phyloP scores from a whole-genome alignment of 805 yeast genomes.

The Candida parachauliodes region DNA sequence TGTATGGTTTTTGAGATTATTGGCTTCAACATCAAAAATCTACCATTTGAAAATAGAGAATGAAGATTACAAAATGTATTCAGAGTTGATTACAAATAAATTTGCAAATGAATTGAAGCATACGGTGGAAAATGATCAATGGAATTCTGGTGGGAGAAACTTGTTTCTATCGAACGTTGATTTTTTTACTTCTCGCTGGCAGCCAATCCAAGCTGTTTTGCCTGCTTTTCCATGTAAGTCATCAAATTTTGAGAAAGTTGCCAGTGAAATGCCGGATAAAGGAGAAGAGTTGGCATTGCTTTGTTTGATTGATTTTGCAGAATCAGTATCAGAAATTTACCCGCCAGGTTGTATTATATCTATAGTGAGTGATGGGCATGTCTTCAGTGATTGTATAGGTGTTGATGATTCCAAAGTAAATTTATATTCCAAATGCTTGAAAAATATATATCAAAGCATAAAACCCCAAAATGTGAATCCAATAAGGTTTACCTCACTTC shows the following conservation, averaged over 20 bases:
- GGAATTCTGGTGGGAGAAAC: conserved; percentile 45
- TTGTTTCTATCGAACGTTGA: conserved; percentile 40
- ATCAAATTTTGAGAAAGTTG: conserved; percentile 52
- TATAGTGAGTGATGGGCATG: conserved; percentile 65
- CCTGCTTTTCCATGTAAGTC: conserved; percentile 68
- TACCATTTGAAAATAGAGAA: conserved; percentile 10
- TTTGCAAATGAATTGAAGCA: conserved; percentile 49
- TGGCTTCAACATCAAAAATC: conserved; percentile 19
- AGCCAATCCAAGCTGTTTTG: conserved; percentile 51
- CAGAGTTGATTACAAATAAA: conserved; percentile 28
- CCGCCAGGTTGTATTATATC: conserved; percentile 53
- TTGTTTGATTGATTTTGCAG: conserved; percentile 29
- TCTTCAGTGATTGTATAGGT: conserved; percentile 60
- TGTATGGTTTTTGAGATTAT: conserved; percentile 28
- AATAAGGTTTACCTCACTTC: conserved; percentile 33
- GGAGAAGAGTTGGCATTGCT: conserved; percentile 41
- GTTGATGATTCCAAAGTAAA: conserved; percentile 56
- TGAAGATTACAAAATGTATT: conserved; percentile 1
- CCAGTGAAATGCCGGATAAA: conserved; percentile 48
- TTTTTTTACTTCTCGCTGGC: conserved; percentile 47
- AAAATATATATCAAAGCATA: conserved; percentile 36
- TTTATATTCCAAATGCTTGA: conserved; percentile 42
- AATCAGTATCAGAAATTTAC: conserved; percentile 33
- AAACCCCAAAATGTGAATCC: conserved; percentile 24
- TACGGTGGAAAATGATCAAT: conserved; percentile 43